A percentile compares a stretch with the other conserved stretches of the same genome.
Conservation (phyloP, 129 eudicot species). For the Erigeron canadensis region DNA sequence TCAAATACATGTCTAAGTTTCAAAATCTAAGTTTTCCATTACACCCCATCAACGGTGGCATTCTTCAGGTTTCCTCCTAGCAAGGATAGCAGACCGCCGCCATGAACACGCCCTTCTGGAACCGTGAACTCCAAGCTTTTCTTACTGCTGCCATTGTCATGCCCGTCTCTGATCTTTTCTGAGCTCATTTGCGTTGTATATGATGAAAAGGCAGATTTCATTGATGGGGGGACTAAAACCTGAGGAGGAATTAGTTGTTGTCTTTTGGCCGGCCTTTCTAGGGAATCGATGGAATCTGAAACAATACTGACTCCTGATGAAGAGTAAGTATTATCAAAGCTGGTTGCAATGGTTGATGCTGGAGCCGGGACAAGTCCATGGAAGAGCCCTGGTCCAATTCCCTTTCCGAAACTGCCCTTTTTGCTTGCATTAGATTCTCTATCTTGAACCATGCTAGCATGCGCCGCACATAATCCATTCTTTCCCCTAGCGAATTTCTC, state of each 20-base stretch:
- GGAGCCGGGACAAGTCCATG: slow-evolving; percentile 63
- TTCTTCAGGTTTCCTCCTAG: slow-evolving; percentile 68
- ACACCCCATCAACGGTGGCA: slow-evolving; percentile 49
- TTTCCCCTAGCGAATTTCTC: slow-evolving; percentile 94
- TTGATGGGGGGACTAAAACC: slow-evolving; percentile 86
- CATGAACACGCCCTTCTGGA: slow-evolving; percentile 90
- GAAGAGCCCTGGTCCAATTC: slow-evolving; percentile 80
- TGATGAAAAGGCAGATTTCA: slow-evolving; percentile 63
- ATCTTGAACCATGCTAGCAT: slow-evolving; percentile 61
- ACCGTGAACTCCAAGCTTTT: slow-evolving; percentile 45
- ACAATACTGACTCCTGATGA: slow-evolving; percentile 55
- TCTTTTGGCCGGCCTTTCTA: slow-evolving; percentile 54
- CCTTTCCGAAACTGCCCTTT: slow-evolving; percentile 50
- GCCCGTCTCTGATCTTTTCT: slow-evolving; percentile 23
- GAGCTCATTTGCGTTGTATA: slow-evolving; percentile 34
- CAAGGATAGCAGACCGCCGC: slow-evolving; percentile 77
- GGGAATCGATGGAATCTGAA: slow-evolving; percentile 59
- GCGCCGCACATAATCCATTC: slow-evolving; percentile 90
- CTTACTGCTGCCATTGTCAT: slow-evolving; percentile 8
- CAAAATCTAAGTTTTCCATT: slow-evolving; percentile 30
- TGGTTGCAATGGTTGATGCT: slow-evolving; percentile 36
- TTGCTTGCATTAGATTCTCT: slow-evolving; percentile 37
- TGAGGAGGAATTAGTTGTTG: slow-evolving; percentile 81
- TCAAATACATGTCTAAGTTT: slow-evolving; percentile 16
- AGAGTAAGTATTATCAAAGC: slow-evolving; percentile 47